Evolutionary conservation across 2,329 filamentous ascomycete genomes (phyloP).

Genomic region (Coniochaeta pulveracea): DNA sequence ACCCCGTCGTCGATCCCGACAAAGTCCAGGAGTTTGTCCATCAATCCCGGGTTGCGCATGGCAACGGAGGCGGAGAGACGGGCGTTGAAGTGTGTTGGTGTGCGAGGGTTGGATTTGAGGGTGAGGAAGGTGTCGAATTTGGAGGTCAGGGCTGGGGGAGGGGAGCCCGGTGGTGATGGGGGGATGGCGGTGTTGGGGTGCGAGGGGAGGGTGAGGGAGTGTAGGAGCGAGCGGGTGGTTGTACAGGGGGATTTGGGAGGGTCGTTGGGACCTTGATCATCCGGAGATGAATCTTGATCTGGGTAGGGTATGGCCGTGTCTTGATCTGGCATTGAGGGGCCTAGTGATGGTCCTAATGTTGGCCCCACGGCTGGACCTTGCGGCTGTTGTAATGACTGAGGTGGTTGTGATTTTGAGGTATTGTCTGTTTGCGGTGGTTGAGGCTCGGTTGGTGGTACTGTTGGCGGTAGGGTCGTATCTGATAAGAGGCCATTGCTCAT

Average conservation of each 20-base stretch:
- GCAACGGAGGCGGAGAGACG: conserved; percentile 56
- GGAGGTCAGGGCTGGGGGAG: conserved; percentile 34
- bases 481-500: conserved; percentile 5
- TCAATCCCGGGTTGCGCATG: conserved; percentile 60
- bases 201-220: conserved; percentile 62
- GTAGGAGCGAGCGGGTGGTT: conserved; percentile 49
- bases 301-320: conserved; percentile 13
- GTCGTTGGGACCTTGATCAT: conserved; percentile 7
- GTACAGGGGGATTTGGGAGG: conserved; percentile 56
- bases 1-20: conserved; percentile 33
- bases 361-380: conserved; percentile 15
- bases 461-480: background rate
- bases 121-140: conserved; percentile 66
- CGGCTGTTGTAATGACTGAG: background rate
- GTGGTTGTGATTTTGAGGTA: conserved; percentile 9
- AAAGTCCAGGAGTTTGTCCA: conserved; percentile 63
- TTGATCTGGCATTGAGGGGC: conserved; percentile 11
- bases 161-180: conserved; percentile 53
- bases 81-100: conserved; percentile 67
- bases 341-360: conserved; percentile 27
- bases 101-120: conserved; percentile 62
- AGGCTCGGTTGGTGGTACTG: background rate
- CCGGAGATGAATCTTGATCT: conserved; percentile 8
- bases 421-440: conserved; percentile 5
- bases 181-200: conserved; percentile 66